A percentile compares a stretch with the other conserved stretches of the same genome.
phyloP scores from a whole-genome alignment of 306 rosid genomes.

The Casuarina equisetifolia region DNA sequence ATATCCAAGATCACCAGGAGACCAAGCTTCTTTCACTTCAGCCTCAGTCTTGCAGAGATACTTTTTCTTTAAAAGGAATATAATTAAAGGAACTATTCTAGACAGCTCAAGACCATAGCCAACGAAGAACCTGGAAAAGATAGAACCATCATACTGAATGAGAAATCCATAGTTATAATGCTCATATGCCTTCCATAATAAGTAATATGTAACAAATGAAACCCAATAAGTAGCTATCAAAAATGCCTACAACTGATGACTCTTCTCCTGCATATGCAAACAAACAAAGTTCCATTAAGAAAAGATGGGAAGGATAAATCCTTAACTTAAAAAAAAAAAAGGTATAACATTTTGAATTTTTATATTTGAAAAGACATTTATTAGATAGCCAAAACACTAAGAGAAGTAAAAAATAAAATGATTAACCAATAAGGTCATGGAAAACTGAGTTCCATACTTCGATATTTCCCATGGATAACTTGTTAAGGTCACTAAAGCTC shows the following conservation, averaged over 20 bases:
- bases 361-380: too few species aligned
- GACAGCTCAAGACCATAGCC: slow-evolving; percentile 96
- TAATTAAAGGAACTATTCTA: slow-evolving; percentile 79
- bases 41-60: slow-evolving; percentile 82
- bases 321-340: too few species aligned
- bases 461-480: slow-evolving; percentile 79
- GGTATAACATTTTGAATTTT: too few species aligned
- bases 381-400: too few species aligned
- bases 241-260: slow-evolving; percentile 83
- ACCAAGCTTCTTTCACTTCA: slow-evolving; percentile 82
- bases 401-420: background rate
- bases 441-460: slow-evolving; percentile 34
- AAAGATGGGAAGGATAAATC: slow-evolving; percentile 1
- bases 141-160: slow-evolving; percentile 15
- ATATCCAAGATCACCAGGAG: slow-evolving; percentile 83
- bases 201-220: too few species aligned
- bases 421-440: background rate
- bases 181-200: too few species aligned
- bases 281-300: slow-evolving; percentile 7
- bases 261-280: slow-evolving; percentile 42
- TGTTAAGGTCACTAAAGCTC: slow-evolving; percentile 65
- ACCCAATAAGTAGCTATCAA: slow-evolving; percentile 25
- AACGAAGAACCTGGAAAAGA: slow-evolving; percentile 67
- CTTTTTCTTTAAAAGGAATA: slow-evolving; percentile 86
- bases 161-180: background rate